Base-by-base conservation (phyloP, 352 stramenopile genomes). In the Pythium vanterpoolii region DNA sequence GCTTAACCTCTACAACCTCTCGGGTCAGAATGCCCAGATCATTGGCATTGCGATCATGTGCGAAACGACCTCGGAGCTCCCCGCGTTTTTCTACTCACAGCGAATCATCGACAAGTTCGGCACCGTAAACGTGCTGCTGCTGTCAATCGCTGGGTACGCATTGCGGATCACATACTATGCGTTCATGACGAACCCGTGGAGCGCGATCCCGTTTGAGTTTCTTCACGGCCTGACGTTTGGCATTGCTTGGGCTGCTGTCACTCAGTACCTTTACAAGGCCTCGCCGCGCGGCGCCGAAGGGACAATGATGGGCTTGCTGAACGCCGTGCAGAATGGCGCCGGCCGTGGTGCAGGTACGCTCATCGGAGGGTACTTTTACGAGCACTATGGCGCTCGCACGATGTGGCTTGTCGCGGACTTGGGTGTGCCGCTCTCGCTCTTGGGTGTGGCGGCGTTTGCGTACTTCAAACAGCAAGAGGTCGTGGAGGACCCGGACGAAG, bases 1-100 rank as follows among this genome's bases (percentile, higher is more conserved):
- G 27, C 66, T 94, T 38, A 87, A 94, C 48, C 63, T 94, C 23
- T 92, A 89, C 72, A 90, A 92, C 51, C 64, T 94, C 16, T 90
- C 78, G 54, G 73, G 70, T 33, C 48, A 76, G 27, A 87, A 89
- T 45, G 70, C 82, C 33, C 68, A 87, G 59, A 90, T 94, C 58
- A 86, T 94, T 33, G 82, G 84, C n/a, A 69, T 90, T 9, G 82
- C 78, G 14, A 91, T 90, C 53, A 72, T 86, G 74, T 89, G 81
- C 55, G 80, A 94, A 69, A 94, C 84, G 4, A 64, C 76, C 10
- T 92, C 82, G 13, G 84, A 94, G 67, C 63, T 94, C 5, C 84
- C 84, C 13, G 84, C 82, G 2, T 94, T 94, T 61, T 94, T 90
- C 68, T 90, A 76, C 60, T 86, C 84, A 14, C 73, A 90, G 49